Evolutionary conservation across 139 green algal species (phyloP).

Genomic region (Asterochloris erici): DNA sequence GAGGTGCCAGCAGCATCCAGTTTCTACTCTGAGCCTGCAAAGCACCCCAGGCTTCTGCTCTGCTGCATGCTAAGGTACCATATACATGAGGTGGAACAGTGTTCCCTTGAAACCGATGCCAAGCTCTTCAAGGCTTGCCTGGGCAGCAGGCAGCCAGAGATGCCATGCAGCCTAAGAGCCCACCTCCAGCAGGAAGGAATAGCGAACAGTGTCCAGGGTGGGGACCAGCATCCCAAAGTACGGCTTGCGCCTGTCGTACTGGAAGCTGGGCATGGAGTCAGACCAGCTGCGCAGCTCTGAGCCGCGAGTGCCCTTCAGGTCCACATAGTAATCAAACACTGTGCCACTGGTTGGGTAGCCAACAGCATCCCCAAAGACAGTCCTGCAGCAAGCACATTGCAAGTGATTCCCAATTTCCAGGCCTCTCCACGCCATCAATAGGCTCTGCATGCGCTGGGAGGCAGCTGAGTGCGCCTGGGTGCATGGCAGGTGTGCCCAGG

Average conservation of each 20-base stretch:
- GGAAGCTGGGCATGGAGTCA: slow-evolving; percentile 60
- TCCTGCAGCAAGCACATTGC: slow-evolving; percentile 18
- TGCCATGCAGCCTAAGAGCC: neutral
- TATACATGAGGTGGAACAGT: neutral
- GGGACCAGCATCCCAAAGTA: slow-evolving; percentile 84
- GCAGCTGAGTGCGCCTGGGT: too few relatives aligned
- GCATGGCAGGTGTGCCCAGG: neutral
- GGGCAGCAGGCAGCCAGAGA: too few relatives aligned
- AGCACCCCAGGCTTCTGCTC: too few relatives aligned
- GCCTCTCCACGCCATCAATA: too few relatives aligned
- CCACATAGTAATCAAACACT: slow-evolving; percentile 73
- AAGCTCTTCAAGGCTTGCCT: too few relatives aligned
- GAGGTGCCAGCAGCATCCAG: too few relatives aligned
- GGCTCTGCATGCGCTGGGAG: too few relatives aligned
- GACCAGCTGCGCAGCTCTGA: slow-evolving; percentile 52
- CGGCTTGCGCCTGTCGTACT: slow-evolving; percentile 57
- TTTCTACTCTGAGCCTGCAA: too few relatives aligned
- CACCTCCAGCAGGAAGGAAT: slow-evolving; percentile 53
- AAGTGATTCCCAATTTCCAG: neutral
- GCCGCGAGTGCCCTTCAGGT: slow-evolving; percentile 21
- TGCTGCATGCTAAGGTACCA: neutral
- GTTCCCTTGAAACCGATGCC: neutral
- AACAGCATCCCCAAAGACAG: neutral
- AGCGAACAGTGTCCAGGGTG: slow-evolving; percentile 73
- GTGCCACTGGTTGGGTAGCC: neutral